Evolutionary conservation across 768 basidiomycete species (phyloP).

Genomic region (Tubosaeta sp.): DNA sequence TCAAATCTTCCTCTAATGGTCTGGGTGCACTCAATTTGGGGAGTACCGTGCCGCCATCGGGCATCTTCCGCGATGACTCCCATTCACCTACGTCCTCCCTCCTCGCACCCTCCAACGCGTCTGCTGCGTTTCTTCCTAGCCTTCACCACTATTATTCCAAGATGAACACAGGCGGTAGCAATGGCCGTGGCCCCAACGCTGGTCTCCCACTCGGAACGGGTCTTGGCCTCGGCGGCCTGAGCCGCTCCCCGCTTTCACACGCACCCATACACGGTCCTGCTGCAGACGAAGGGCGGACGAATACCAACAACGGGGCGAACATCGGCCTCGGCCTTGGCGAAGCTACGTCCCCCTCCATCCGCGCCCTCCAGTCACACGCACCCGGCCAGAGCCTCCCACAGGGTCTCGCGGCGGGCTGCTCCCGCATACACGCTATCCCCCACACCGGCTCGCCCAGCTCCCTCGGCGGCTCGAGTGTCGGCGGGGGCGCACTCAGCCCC

Average conservation of each 20-base stretch:
- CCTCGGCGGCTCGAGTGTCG: conserved; percentile 24
- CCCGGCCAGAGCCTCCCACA: conserved; percentile 91
- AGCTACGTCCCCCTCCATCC: conserved; percentile 59
- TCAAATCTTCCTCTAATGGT: conserved; percentile 40
- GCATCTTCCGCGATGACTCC: conserved; percentile 32
- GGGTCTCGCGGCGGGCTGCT: conserved; percentile 87
- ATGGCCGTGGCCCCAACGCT: conserved; percentile 24
- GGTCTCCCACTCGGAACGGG: conserved; percentile 21
- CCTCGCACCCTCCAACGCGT: conserved; percentile 71
- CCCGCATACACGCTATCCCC: conserved; percentile 75
- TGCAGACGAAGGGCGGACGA: conserved; percentile 23
- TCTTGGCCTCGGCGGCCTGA: conserved; percentile 23
- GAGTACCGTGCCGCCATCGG: conserved; percentile 5
- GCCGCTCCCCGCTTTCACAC: conserved; percentile 28
- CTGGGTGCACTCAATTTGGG: conserved; percentile 26
- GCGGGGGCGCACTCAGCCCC: conserved; percentile 27
- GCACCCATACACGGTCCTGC: conserved; percentile 24
- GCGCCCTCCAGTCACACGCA: conserved; percentile 82
- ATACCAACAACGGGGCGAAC: conserved; percentile 7
- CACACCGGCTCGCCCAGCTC: conserved; percentile 36
- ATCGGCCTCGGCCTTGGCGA: conserved; percentile 25
- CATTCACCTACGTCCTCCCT: conserved; percentile 30
- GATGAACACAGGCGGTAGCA: conserved; percentile 32
- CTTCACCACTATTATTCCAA: conserved; percentile 65
- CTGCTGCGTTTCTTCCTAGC: conserved; percentile 76